Percentiles rank a stretch among this genome's conserved stretches.
These are phyloP conservation scores for Xylariaceae sp. DNA, from an alignment of 2,329 filamentous ascomycete genomes.

Conservation along the genomic window DNA sequence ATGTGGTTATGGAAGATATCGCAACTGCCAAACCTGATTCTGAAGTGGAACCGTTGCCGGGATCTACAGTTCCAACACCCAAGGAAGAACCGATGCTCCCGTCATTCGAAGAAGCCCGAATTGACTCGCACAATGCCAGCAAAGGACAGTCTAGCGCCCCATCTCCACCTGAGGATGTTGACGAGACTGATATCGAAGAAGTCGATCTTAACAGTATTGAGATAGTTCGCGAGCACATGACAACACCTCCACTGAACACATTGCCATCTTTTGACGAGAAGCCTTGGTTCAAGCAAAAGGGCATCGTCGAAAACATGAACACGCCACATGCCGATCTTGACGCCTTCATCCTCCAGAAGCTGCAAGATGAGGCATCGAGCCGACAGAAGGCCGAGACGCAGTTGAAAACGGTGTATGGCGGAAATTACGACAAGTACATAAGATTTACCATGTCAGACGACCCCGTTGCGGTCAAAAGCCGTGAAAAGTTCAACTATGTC, in stretches of 20 bases:
- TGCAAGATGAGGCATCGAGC: conserved; percentile 39
- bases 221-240: conserved; percentile 45
- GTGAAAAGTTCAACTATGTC: conserved; percentile 47
- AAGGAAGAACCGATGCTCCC: conserved; percentile 22
- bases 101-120: conserved; percentile 28
- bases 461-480: conserved; percentile 48
- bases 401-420: conserved; percentile 39
- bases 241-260: conserved; percentile 51
- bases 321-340: conserved; percentile 36
- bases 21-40: conserved; percentile 22
- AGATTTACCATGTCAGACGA: conserved; percentile 53
- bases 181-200: conserved; percentile 52
- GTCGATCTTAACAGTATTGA: conserved; percentile 47
- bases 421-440: conserved; percentile 48
- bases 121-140: conserved; percentile 25
- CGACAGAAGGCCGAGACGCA: conserved; percentile 37
- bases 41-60: conserved; percentile 18
- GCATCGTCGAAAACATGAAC: conserved; percentile 41
- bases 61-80: conserved; percentile 15
- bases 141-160: conserved; percentile 39
- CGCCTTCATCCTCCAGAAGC: conserved; percentile 42
- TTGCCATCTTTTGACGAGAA: conserved; percentile 44
- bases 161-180: conserved; percentile 47
- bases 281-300: conserved; percentile 45
- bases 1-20: conserved; percentile 37